Evolutionary conservation across 1,284 basidiomycete species (phyloP).

Genomic region (Trametes versicolor): DNA sequence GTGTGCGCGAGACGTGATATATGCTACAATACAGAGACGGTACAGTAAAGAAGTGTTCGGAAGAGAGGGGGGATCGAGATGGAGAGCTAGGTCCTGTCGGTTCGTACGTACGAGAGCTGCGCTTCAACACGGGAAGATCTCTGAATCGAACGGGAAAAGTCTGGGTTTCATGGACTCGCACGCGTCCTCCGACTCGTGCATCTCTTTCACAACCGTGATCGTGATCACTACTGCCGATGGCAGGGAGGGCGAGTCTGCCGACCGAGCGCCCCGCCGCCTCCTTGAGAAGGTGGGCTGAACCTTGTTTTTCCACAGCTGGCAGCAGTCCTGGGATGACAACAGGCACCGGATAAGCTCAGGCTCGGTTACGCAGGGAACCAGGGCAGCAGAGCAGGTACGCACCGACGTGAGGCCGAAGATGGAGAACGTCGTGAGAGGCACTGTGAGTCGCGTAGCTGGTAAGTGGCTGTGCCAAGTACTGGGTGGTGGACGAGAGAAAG

Average conservation of each 20-base stretch:
- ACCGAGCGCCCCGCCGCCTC: not conserved
- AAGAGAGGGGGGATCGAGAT: too few relatives aligned
- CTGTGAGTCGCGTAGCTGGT: conserved; percentile 11
- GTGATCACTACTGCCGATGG: not conserved
- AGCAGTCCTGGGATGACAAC: conserved; percentile 8
- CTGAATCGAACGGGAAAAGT: not conserved
- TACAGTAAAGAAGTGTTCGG: not conserved
- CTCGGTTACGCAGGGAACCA: too few relatives aligned
- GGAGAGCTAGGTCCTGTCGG: not conserved
- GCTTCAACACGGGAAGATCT: not conserved
- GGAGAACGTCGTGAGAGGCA: conserved; percentile 34
- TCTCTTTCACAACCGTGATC: not conserved
- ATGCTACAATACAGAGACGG: not conserved
- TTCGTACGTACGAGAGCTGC: too few relatives aligned
- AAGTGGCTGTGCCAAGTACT: not conserved
- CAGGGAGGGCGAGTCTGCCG: not conserved
- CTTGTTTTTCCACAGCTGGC: not conserved
- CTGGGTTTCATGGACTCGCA: not conserved
- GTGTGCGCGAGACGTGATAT: not conserved
- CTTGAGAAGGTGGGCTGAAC: not conserved
- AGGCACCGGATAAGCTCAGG: not conserved
- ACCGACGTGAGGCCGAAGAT: conserved; percentile 14
- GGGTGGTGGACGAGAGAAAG: not conserved
- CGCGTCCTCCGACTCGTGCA: not conserved
- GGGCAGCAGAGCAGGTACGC: conserved; percentile 13